phyloP scores from a whole-genome alignment of 2,329 filamentous ascomycete genomes.

The Colletotrichum abscissum region DNA sequence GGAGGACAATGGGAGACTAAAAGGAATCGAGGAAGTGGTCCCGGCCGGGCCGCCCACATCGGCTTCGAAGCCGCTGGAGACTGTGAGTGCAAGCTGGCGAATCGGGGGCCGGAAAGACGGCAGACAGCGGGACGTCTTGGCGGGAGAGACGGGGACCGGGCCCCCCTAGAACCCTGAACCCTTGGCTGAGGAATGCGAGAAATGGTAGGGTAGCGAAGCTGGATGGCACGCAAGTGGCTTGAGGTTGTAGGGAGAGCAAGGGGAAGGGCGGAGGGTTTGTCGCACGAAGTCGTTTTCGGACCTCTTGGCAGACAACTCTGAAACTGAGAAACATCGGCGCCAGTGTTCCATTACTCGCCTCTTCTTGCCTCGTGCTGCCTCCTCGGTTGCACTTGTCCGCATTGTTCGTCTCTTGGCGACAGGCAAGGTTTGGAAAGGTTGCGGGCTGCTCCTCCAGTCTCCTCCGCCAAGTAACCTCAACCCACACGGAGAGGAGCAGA shows the following conservation, averaged over 20 bases:
- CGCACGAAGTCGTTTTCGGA: constrained; percentile 27
- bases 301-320: constrained; percentile 25
- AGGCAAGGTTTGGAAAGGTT: neutral
- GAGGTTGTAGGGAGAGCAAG: neutral
- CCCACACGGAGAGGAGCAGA: neutral
- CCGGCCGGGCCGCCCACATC: constrained; percentile 24
- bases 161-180: neutral
- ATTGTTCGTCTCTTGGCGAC: neutral
- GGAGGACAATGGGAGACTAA: neutral
- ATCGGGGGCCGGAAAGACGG: constrained; percentile 1
- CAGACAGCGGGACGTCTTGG: constrained; percentile 5
- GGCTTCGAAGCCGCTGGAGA: neutral
- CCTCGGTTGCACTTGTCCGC: neutral
- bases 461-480: neutral
- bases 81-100: neutral
- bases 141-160: neutral
- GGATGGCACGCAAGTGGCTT: neutral
- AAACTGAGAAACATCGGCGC: constrained; percentile 29
- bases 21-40: neutral
- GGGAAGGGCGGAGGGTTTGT: neutral
- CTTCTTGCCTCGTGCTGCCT: neutral
- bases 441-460: neutral
- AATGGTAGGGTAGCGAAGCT: neutral
- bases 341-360: constrained; percentile 1
- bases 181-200: neutral